Evolutionary conservation across 208 protist species (phyloP).

Genomic region (Wallacemonas collosoma): DNA sequence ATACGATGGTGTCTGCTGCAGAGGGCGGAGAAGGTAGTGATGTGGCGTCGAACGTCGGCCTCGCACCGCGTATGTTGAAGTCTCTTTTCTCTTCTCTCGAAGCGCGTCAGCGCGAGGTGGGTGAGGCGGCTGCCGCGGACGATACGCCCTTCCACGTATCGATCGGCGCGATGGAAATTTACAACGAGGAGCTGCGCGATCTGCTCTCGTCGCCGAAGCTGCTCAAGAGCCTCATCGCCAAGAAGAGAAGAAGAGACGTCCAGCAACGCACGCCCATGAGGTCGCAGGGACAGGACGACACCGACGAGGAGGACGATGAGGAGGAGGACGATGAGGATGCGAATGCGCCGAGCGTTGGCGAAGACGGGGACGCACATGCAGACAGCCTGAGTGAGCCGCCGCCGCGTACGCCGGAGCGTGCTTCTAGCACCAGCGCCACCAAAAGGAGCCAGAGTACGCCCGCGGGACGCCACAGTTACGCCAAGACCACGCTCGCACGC

Average conservation of each 20-base stretch:
- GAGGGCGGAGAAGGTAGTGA: neutral
- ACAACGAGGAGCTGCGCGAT: constrained; percentile 81
- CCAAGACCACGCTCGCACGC: no score
- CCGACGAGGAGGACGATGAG: constrained; percentile 6
- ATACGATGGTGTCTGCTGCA: neutral
- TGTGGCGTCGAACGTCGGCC: constrained; percentile 22
- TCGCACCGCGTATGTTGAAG: constrained; percentile 53
- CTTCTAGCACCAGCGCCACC: no score
- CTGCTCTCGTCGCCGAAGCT: constrained; percentile 35
- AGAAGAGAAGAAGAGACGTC: neutral
- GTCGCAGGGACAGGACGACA: neutral
- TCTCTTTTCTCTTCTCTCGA: constrained; percentile 6
- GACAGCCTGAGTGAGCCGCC: no score
- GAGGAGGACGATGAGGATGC: constrained; percentile 8
- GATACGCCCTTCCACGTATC: constrained; percentile 27
- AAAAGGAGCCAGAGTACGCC: no score
- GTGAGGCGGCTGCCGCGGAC: neutral
- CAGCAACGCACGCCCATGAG: neutral
- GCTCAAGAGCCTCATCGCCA: neutral
- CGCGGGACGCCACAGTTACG: no score
- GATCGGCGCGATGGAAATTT: constrained; percentile 74
- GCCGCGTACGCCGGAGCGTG: no score
- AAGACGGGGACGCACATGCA: no score
- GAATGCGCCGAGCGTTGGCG: no score
- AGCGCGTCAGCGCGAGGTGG: neutral